phyloP scores from a whole-genome alignment of 371 early-diverging fungal species.

The Mortierella sp. region DNA sequence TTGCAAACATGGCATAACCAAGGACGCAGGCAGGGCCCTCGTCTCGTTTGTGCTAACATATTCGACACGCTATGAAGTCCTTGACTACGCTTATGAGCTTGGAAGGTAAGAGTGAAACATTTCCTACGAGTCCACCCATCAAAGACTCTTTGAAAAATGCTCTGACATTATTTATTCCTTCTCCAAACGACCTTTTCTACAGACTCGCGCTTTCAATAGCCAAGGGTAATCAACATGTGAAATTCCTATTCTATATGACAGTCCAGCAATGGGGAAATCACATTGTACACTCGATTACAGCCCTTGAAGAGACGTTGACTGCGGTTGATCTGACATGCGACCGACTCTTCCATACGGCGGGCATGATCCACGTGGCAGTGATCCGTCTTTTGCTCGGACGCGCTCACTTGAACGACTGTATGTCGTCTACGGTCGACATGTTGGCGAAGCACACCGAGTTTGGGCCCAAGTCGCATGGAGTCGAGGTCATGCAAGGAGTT shows the following conservation, averaged over 20 bases:
- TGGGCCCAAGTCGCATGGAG: slow-evolving; percentile 11
- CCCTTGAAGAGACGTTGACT: slow-evolving; percentile 38
- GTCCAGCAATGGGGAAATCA: slow-evolving; percentile 53
- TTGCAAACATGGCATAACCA: slow-evolving; percentile 34
- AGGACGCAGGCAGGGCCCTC: slow-evolving; percentile 18
- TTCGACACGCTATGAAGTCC: slow-evolving; percentile 39
- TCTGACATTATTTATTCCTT: too few species aligned
- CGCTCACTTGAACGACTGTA: slow-evolving; percentile 31
- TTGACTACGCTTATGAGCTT: slow-evolving; percentile 40
- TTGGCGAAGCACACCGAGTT: slow-evolving; percentile 45
- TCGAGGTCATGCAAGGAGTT: slow-evolving; percentile 6
- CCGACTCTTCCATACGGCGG: slow-evolving; percentile 48
- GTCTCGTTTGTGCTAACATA: slow-evolving; percentile 43
- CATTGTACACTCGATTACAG: slow-evolving; percentile 32
- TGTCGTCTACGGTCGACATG: slow-evolving; percentile 37
- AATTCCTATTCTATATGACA: slow-evolving; percentile 34
- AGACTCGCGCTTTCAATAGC: slow-evolving; percentile 1
- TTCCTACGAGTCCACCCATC: too few species aligned
- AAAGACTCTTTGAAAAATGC: too few species aligned
- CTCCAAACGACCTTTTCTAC: neutral
- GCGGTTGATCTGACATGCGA: slow-evolving; percentile 42
- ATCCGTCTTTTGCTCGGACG: slow-evolving; percentile 34
- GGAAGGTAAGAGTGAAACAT: slow-evolving; percentile 30
- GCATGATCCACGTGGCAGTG: slow-evolving; percentile 41
- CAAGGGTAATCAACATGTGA: slow-evolving; percentile 36